phyloP scores from a whole-genome alignment of 768 basidiomycete species.

The Amanita rimosa region DNA sequence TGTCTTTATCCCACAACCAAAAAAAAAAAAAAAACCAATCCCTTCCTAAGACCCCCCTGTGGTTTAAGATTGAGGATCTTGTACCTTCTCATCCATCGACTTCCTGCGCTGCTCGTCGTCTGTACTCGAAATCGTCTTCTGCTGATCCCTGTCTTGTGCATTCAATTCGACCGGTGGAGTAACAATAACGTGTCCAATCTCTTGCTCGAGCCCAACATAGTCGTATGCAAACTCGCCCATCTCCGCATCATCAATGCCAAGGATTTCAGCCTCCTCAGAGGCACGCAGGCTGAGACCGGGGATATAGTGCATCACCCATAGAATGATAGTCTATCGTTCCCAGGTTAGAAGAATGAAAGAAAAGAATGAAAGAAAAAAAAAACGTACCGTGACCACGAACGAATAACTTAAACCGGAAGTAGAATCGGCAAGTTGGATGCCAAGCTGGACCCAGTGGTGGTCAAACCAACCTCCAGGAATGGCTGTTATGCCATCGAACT shows the following conservation, averaged over 20 bases:
- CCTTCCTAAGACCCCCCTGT: no score
- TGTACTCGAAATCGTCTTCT: conserved; percentile 1
- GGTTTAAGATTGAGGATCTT: not conserved
- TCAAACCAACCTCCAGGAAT: conserved; percentile 86
- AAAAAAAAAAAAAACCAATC: no score
- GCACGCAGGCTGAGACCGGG: conserved; percentile 70
- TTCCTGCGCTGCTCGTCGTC: not conserved
- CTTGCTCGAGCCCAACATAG: conserved; percentile 67
- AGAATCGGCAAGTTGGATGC: conserved; percentile 75
- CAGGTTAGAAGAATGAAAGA: no score
- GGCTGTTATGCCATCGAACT: conserved; percentile 57
- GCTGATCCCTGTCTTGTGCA: not conserved
- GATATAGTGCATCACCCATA: conserved; percentile 83
- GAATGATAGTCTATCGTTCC: conserved; percentile 69
- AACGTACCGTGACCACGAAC: conserved; percentile 63
- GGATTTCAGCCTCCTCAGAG: conserved; percentile 52
- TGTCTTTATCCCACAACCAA: no score
- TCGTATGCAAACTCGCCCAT: conserved; percentile 89
- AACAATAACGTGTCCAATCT: conserved; percentile 28
- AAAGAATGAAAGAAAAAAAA: not conserved
- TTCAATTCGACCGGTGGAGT: not conserved
- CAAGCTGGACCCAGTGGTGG: conserved; percentile 73
- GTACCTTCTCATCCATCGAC: not conserved
- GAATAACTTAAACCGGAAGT: conserved; percentile 55
- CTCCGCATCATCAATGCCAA: conserved; percentile 85